phyloP scores from a whole-genome alignment of 768 basidiomycete genomes.

The Mycena rebaudengoi region DNA sequence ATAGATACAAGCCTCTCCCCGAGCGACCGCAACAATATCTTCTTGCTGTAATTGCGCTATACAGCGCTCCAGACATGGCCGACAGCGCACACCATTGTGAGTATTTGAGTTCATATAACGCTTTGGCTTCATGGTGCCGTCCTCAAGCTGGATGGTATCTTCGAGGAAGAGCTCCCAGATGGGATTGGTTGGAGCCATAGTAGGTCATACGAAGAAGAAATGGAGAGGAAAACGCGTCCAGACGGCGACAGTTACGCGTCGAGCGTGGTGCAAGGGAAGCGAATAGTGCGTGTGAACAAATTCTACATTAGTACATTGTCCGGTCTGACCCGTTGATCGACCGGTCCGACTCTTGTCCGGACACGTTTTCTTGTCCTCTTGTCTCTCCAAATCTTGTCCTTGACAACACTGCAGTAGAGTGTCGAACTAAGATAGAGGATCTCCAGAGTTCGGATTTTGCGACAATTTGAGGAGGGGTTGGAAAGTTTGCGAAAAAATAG shows the following conservation, averaged over 20 bases:
- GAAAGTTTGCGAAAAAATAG: too few relatives aligned
- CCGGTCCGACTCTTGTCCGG: neutral
- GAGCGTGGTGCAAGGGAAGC: neutral
- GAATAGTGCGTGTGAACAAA: neutral
- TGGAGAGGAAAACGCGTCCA: neutral
- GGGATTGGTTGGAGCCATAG: neutral
- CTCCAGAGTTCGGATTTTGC: too few relatives aligned
- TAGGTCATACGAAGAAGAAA: neutral
- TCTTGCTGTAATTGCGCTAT: neutral
- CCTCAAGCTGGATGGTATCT: too few relatives aligned
- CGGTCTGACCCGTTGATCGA: neutral
- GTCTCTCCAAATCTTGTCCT: neutral
- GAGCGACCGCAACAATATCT: neutral
- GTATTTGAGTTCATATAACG: neutral
- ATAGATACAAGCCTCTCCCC: neutral
- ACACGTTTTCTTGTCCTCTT: neutral
- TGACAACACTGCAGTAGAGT: neutral
- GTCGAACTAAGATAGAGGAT: too few relatives aligned
- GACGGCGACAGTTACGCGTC: neutral
- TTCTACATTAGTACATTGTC: neutral
- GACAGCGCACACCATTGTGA: neutral
- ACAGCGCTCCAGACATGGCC: neutral
- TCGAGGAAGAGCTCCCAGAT: neutral
- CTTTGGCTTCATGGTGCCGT: too few relatives aligned
- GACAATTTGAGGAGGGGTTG: too few relatives aligned